Base-by-base conservation (phyloP, 345 rosid genomes). In the Brassica cretica region DNA sequence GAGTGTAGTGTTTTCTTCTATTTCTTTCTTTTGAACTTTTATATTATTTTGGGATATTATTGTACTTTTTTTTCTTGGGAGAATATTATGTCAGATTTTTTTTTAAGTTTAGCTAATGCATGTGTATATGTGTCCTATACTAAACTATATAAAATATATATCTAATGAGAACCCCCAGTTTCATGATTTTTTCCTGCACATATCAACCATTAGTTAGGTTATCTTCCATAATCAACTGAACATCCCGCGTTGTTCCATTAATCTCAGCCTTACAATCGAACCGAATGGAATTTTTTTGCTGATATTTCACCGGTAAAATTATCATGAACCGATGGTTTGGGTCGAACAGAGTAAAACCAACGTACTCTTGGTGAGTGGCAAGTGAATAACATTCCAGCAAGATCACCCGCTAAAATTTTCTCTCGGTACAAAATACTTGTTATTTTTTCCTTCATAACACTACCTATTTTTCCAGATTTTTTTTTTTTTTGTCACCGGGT, bases 221-320 rank as follows among this genome's bases (percentile, higher is more conserved):
- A 67, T 59, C 49, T 68, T 76, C 53, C 35, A 29, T 68, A 76
- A 46, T 76, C 24, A 68, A 30, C 35, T 44, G 24, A 68, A 69
- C 14, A 30, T 39, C 69, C 74, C 69, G 61, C 74, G 68, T 68
- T 76, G 25, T 44, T 68, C 53, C 37, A 46, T 68, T 49, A 76
- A 61, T 44, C 65, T 35, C 25, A 63, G 70, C 70, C 56, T 51
- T 53, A 5, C 8, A 61, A 7, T 25, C 71, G 8, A 70, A 76
- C 10, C 12, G 8, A 32, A 5, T 35, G 5, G 25, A 24, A 5
- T 1, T 1, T 8, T 33, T 8, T 27, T 2, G 39, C 39, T 35
- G 9, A 7, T 35, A 35, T 21, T 21, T 21, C 24, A 21, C 24
- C 24, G 24, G 24, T 21, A 21, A 21, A 21, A 21, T 21, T 21